Percentiles rank a stretch among this genome's conserved stretches.
Evolutionary conservation across 257 asterid genomes (phyloP).

Genomic region (Craterostigma plantagineum): DNA sequence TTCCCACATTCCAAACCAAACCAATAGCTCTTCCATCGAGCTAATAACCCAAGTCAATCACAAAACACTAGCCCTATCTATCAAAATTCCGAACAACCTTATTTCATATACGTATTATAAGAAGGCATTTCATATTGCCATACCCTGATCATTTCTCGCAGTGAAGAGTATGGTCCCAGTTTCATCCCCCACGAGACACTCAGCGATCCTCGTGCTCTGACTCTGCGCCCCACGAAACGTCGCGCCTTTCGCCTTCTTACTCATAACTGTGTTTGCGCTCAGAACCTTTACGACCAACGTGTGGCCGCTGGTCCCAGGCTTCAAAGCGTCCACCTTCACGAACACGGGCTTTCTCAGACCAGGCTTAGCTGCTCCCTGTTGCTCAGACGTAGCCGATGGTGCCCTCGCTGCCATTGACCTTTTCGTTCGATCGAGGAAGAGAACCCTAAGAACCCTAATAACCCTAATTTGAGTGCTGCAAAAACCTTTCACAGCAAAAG

Average conservation of each 20-base stretch:
- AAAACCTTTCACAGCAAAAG: no score
- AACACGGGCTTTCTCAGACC: constrained; percentile 3
- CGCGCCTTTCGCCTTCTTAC: not conserved
- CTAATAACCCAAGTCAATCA: no score
- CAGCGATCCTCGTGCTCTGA: constrained; percentile 2
- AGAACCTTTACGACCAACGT: constrained; percentile 1
- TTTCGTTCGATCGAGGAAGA: no score
- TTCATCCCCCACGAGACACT: constrained; percentile 4
- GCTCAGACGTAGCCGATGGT: not conserved
- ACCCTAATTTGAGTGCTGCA: no score
- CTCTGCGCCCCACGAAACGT: not conserved
- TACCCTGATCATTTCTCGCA: constrained; percentile 3
- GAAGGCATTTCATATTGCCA: not conserved
- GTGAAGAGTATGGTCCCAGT: constrained; percentile 4
- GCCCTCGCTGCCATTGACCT: not conserved
- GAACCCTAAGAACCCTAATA: no score
- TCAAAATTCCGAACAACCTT: not conserved
- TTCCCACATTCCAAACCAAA: no score
- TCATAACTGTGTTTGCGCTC: not conserved
- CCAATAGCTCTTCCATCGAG: no score
- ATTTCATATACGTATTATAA: not conserved
- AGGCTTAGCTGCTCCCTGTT: not conserved
- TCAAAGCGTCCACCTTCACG: constrained; percentile 1
- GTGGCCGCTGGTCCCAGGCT: constrained; percentile 4
- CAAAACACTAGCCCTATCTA: no score